Evolutionary conservation across 768 basidiomycete genomes (phyloP).

Genomic region (Pseudohyphozyma bogoriensis): DNA sequence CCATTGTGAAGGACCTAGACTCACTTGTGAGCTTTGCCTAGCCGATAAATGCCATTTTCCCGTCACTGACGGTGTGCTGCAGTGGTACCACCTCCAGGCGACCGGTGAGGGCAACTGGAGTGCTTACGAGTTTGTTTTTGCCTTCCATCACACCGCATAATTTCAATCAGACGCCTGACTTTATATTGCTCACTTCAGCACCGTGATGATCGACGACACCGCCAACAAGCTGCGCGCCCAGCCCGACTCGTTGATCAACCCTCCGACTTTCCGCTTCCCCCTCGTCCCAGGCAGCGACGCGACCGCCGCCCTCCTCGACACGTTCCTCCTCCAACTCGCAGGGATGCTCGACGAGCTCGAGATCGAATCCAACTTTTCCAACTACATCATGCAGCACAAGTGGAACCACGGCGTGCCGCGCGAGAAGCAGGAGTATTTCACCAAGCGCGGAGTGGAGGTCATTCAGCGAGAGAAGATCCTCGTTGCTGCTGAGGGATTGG

Average conservation of each 20-base stretch:
- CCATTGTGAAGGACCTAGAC: conserved; percentile 18
- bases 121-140: background rate
- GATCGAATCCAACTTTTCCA: conserved; percentile 11
- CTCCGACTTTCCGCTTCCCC: conserved; percentile 21
- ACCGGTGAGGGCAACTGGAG: background rate
- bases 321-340: conserved; percentile 21
- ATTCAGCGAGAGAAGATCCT: too few species aligned
- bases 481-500: too few species aligned
- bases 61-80: background rate
- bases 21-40: conserved; percentile 9
- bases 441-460: too few species aligned
- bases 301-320: conserved; percentile 1
- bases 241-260: conserved; percentile 14
- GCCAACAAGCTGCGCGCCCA: conserved; percentile 20
- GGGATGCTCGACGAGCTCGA: conserved; percentile 10
- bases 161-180: too few species aligned
- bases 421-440: too few species aligned
- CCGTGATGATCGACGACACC: conserved; percentile 25
- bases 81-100: background rate
- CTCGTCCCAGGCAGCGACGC: background rate
- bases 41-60: background rate
- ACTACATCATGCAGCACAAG: background rate
- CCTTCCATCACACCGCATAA: background rate
- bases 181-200: background rate
- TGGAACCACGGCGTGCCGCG: conserved; percentile 4